phyloP scores from a whole-genome alignment of 2,329 filamentous ascomycete genomes.

The Fusarium drepaniforme region DNA sequence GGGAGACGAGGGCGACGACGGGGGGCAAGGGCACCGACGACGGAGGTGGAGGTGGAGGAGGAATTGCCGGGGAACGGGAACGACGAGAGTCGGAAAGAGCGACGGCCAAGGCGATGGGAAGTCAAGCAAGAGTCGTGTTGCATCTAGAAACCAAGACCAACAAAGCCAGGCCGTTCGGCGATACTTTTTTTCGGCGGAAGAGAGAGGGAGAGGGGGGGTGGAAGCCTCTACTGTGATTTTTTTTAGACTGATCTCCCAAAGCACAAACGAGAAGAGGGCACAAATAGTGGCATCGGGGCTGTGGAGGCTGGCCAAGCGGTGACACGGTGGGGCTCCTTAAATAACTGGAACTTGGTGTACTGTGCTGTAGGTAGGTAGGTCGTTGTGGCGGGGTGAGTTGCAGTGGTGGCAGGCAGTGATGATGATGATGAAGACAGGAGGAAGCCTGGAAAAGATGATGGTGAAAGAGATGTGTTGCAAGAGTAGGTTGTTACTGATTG shows the following conservation, averaged over 20 bases:
- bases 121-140: conserved; percentile 32
- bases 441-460: background rate
- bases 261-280: conserved; percentile 21
- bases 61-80: conserved; percentile 12
- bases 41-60: background rate
- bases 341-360: conserved; percentile 7
- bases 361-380: background rate
- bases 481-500: background rate
- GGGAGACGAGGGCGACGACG: conserved; percentile 29
- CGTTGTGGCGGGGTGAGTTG: background rate
- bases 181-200: conserved; percentile 9
- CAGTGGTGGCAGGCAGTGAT: conserved; percentile 6
- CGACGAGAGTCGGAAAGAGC: conserved; percentile 12
- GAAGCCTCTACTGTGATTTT: conserved; percentile 22
- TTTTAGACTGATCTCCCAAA: conserved; percentile 22
- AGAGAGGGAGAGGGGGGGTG: conserved; percentile 11
- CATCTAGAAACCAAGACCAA: conserved; percentile 31
- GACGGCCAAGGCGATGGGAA: conserved; percentile 29
- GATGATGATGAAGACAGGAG: conserved; percentile 9
- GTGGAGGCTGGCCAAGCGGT: conserved; percentile 35
- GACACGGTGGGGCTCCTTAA: conserved; percentile 38
- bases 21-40: conserved; percentile 22
- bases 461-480: background rate
- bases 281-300: conserved; percentile 34
- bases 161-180: conserved; percentile 20